Percentiles rank a stretch among this genome's conserved stretches.
phyloP scores from a whole-genome alignment of 148 eudicot species.

The Dysphania ambrosioides region DNA sequence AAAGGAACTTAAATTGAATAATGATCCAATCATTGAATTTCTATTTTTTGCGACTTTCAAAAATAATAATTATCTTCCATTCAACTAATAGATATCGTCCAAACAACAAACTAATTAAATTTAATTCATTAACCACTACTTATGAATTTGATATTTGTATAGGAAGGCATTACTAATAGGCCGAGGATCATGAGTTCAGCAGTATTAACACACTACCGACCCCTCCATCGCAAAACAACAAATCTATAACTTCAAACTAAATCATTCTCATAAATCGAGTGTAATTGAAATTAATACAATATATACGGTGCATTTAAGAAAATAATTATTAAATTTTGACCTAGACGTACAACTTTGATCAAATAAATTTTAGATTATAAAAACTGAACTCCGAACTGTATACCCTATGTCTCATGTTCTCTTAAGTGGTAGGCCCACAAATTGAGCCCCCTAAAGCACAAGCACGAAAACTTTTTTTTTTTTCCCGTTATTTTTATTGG shows the following conservation, averaged over 20 bases:
- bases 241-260: conserved; percentile 2
- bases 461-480: no score
- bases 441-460: conserved; percentile 1
- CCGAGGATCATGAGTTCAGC: not conserved
- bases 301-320: conserved; percentile 13
- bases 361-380: no score
- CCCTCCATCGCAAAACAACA: conserved; percentile 9
- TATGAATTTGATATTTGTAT: not conserved
- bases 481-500: no score
- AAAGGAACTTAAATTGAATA: no score
- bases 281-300: not conserved
- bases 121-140: not conserved
- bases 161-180: not conserved
- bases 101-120: not conserved
- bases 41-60: no score
- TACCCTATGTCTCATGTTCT: conserved; percentile 1
- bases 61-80: no score
- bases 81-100: no score
- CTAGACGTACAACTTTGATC: no score
- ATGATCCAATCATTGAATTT: no score
- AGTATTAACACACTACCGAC: not conserved
- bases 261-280: not conserved
- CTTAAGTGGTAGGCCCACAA: not conserved
- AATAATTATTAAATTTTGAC: no score
- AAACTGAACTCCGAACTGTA: no score